Evolutionary conservation across 1,284 basidiomycete genomes (phyloP), one percentile per base, ranked within the genome.

Genomic region (Rhodotorula glutinis): DNA sequence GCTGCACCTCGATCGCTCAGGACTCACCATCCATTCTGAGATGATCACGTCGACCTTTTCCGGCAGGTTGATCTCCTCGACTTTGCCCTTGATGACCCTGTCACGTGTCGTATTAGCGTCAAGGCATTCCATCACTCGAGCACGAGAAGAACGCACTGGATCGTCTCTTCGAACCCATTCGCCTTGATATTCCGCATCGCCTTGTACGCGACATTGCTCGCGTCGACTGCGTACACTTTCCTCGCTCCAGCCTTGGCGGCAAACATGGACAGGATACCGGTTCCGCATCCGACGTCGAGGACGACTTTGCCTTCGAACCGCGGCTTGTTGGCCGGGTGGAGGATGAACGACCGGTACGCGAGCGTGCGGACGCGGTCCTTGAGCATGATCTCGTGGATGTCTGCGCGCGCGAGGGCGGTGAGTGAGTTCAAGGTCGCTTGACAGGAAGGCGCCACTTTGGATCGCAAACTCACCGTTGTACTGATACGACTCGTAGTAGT

Each of bases 271-370:
- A 98, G 82, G 60, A 98, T 96, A 14, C 79, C 79, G 0, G 92
- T 94, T 0, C 92, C 92, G 75, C 92, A 96, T 4, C 95, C 95
- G 29, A 98, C 93, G 74, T 98, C 95, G 75, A 98, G 86, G 10
- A 98, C 93, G 54, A 89, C 81, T 38, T 91, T 91, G 73, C 88
- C 90, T 63, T 85, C 85, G 82, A 98, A 94, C 21, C 95, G 81
- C 21, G 83, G 79, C 1, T 91, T 87, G 77, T 91, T 95, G n/a
- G 84, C 86, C n/a, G 66, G 62, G 40, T 71, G 68, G 41, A 95
- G 82, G 76, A 98, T 92, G 80, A 92, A 98, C 25, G 88, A 85
- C 2, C 91, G 92, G 78, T 98, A 98, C 3, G 91, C 88, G 25
- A 94, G 88, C 0, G 95, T 98, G 53, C 95, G 86, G 57, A 95